Percentiles rank a stretch among this genome's conserved stretches.
These are phyloP conservation scores for Silene latifolia DNA, from an alignment of 148 eudicot genomes.

Conservation along the genomic window DNA sequence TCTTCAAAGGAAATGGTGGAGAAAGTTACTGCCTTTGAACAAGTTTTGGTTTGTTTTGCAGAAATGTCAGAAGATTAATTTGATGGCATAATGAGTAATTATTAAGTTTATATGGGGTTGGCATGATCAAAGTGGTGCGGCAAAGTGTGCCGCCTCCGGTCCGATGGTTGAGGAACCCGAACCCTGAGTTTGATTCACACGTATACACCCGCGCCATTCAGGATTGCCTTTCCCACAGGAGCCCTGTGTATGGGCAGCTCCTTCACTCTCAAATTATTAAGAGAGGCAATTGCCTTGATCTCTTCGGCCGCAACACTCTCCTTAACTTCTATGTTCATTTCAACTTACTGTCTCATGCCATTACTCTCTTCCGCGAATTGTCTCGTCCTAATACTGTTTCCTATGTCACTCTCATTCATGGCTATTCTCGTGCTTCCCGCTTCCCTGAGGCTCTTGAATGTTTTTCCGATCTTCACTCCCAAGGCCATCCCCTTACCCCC, in stretches of 20 bases:
- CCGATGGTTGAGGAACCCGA: not conserved
- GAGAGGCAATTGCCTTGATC: conserved; percentile 58
- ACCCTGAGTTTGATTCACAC: conserved; percentile 36
- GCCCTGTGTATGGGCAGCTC: conserved; percentile 35
- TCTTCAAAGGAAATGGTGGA: no score
- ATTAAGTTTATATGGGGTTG: not conserved
- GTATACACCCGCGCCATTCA: conserved; percentile 48
- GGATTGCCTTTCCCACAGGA: conserved; percentile 32
- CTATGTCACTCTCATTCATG: conserved; percentile 67
- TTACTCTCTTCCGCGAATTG: conserved; percentile 69
- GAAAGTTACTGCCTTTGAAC: no score
- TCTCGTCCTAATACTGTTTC: conserved; percentile 51
- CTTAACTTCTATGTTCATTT: conserved; percentile 59
- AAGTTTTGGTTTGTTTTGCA: no score
- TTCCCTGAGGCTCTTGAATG: conserved; percentile 41
- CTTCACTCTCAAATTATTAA: conserved; percentile 58
- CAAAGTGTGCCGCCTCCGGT: not conserved
- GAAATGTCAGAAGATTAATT: no score
- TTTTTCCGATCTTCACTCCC: conserved; percentile 50
- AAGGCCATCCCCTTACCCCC: conserved; percentile 70
- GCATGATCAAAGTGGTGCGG: not conserved
- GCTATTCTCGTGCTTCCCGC: conserved; percentile 30
- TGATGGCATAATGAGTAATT: not conserved
- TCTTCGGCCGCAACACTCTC: conserved; percentile 58
- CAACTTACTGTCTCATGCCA: conserved; percentile 39